Conservation (phyloP, 106 monocot species). For the Dactylorhiza incarnata region DNA sequence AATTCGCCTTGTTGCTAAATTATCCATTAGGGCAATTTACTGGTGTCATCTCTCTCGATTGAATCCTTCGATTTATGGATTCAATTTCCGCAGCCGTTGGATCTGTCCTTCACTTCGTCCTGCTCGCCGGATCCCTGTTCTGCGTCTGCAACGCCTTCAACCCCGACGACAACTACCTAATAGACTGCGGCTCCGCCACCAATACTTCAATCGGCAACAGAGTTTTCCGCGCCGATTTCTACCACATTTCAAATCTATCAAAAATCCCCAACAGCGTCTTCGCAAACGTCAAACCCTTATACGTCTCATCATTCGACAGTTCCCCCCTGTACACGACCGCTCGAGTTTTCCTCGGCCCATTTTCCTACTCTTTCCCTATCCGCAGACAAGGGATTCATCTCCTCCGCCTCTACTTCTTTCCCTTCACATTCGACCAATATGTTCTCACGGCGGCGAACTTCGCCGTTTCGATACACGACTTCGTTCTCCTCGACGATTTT, state of each 20-base stretch:
- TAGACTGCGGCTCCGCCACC: constrained; percentile 48
- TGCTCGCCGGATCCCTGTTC: constrained; percentile 4
- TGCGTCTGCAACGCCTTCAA: constrained; percentile 18
- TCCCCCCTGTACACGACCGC: constrained; percentile 46
- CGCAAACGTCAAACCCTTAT: constrained; percentile 15
- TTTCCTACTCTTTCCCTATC: constrained; percentile 55
- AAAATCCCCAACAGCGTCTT: constrained; percentile 11
- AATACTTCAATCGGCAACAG: constrained; percentile 23
- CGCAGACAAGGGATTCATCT: constrained; percentile 39
- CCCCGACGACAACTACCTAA: constrained; percentile 64
- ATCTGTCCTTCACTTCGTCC: not conserved
- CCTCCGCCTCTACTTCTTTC: constrained; percentile 72
- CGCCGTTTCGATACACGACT: constrained; percentile 39
- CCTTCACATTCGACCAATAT: constrained; percentile 33
- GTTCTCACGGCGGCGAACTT: constrained; percentile 44
- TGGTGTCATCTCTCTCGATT: too few relatives aligned
- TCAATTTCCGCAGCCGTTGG: not conserved
- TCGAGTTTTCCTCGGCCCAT: constrained; percentile 35
- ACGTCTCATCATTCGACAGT: constrained; percentile 19
- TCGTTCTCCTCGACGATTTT: constrained; percentile 33
- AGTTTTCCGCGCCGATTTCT: constrained; percentile 33
- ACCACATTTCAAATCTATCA: constrained; percentile 12
- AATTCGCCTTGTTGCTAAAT: too few relatives aligned
- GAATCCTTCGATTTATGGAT: too few relatives aligned
- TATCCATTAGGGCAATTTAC: too few relatives aligned